Percentiles rank a stretch among this genome's conserved stretches.
phyloP scores from a whole-genome alignment of 768 basidiomycete genomes.

The Pluteus cervinus region DNA sequence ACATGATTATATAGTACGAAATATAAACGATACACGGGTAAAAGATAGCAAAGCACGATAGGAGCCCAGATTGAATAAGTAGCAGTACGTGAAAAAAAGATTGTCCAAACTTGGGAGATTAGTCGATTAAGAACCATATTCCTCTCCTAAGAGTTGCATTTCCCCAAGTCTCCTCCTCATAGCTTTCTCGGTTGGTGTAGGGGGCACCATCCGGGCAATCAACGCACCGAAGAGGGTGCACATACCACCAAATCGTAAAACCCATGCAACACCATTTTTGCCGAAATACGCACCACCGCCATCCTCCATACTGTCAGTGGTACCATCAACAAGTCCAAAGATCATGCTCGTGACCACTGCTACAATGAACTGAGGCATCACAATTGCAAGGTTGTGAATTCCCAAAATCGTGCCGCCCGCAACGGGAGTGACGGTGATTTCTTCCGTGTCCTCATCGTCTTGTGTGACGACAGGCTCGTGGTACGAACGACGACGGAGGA shows the following conservation, averaged over 20 bases:
- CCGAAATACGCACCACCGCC: slow-evolving; percentile 60
- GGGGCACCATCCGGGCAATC: slow-evolving; percentile 77
- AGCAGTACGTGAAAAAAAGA: slow-evolving; percentile 4
- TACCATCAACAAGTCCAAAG: slow-evolving; percentile 73
- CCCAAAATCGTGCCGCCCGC: slow-evolving; percentile 91
- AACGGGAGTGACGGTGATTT: slow-evolving; percentile 37
- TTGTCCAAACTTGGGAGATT: neutral
- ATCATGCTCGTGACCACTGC: slow-evolving; percentile 83
- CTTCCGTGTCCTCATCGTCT: slow-evolving; percentile 29
- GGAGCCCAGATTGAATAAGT: slow-evolving; percentile 7
- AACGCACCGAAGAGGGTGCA: slow-evolving; percentile 81
- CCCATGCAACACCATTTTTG: slow-evolving; percentile 92
- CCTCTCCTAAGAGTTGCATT: slow-evolving; percentile 71
- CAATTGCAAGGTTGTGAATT: slow-evolving; percentile 93
- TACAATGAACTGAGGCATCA: slow-evolving; percentile 91
- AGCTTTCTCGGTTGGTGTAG: slow-evolving; percentile 86
- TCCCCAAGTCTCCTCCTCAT: slow-evolving; percentile 78
- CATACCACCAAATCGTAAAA: slow-evolving; percentile 85
- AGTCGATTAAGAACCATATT: slow-evolving; percentile 36
- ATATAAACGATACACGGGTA: slow-evolving; percentile 1
- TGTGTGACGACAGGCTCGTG: slow-evolving; percentile 45
- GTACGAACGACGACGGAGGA: slow-evolving; percentile 53
- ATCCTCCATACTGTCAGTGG: slow-evolving; percentile 31
- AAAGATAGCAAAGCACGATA: slow-evolving; percentile 7
- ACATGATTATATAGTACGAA: neutral